phyloP scores from a whole-genome alignment of 495 filamentous ascomycete species.

The Xylaria sp. region DNA sequence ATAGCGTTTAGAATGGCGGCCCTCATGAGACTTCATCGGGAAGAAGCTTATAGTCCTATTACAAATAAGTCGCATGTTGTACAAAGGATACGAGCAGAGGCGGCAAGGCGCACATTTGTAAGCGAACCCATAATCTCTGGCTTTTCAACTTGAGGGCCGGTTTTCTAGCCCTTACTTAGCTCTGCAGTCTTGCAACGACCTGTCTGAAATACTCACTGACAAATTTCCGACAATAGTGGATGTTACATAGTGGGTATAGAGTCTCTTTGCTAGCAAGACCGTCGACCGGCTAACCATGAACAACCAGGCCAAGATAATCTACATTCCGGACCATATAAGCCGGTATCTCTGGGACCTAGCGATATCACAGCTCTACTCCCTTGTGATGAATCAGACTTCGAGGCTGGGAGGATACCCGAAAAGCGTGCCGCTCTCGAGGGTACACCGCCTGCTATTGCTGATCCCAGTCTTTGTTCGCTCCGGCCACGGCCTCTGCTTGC shows the following conservation, averaged over 20 bases:
- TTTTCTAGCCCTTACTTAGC: neutral
- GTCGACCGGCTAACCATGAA: constrained; percentile 21
- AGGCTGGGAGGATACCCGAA: constrained; percentile 47
- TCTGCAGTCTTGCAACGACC: neutral
- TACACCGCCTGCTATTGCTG: constrained; percentile 52
- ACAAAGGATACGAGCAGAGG: constrained; percentile 48
- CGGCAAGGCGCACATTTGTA: constrained; percentile 56
- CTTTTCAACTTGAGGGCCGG: neutral
- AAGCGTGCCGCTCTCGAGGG: constrained; percentile 58
- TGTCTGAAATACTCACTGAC: constrained; percentile 13
- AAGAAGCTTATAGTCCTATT: constrained; percentile 54
- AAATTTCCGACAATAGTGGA: constrained; percentile 47
- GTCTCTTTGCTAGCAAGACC: neutral
- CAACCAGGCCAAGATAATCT: constrained; percentile 55
- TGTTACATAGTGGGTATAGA: constrained; percentile 50
- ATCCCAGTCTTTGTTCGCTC: constrained; percentile 50
- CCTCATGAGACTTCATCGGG: constrained; percentile 57
- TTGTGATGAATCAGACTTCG: constrained; percentile 55
- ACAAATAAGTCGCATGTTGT: constrained; percentile 48
- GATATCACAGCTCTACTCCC: constrained; percentile 60
- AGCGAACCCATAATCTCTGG: constrained; percentile 19
- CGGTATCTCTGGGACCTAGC: constrained; percentile 51
- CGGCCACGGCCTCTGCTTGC: constrained; percentile 55
- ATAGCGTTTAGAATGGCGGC: constrained; percentile 60
- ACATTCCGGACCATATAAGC: constrained; percentile 54